Evolutionary conservation across 1,284 basidiomycete genomes (phyloP), one percentile per base, ranked within the genome.

Genomic region (Neotropicomus parvogracilis): DNA sequence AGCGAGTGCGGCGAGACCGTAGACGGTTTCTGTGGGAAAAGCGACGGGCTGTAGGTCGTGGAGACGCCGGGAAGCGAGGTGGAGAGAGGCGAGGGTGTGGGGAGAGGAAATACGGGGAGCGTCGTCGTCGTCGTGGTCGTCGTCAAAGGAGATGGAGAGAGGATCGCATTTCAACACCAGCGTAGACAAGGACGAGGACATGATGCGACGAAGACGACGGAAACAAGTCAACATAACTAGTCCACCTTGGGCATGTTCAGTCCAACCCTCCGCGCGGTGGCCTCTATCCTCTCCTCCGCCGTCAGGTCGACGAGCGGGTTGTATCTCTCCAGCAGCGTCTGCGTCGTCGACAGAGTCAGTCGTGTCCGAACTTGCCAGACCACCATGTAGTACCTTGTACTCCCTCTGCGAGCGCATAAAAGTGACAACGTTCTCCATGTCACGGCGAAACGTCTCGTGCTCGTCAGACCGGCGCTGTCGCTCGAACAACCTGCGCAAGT

Each of bases 11-110:
- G 91, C 97, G 4, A 99, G 81, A 1, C 97, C 97, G 66, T 99
- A 99, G 19, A 99, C 97, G 0, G 97, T 99, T 70, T 99, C 97
- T 26, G 97, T 98, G 0, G 97, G 95, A 61, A 99, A 93, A 0
- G 88, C 94, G 34, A 99, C 91, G 13, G 75, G 72, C 50, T 75
- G 68, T 24, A 65, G 56, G 31, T 70, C 64, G 39, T 70, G 59
- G 26, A 86, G 73, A 53, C 76, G 71, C 46, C 70, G 67, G 7
- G 77, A 65, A 4, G 83, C 84, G 20, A 58, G 56, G 46, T 71
- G 59, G 48, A 86, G 66, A 8, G 79, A 71, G 7, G 68, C 59
- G 26, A 67, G 59, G 9, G 83, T 79, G 46, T 72, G 67, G 32
- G 65, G 58, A 20, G 70, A 77, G 4, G 73, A 60, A 40, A 84